phyloP scores from a whole-genome alignment of 2,329 filamentous ascomycete genomes.

The Stagonosporopsis vannaccii region DNA sequence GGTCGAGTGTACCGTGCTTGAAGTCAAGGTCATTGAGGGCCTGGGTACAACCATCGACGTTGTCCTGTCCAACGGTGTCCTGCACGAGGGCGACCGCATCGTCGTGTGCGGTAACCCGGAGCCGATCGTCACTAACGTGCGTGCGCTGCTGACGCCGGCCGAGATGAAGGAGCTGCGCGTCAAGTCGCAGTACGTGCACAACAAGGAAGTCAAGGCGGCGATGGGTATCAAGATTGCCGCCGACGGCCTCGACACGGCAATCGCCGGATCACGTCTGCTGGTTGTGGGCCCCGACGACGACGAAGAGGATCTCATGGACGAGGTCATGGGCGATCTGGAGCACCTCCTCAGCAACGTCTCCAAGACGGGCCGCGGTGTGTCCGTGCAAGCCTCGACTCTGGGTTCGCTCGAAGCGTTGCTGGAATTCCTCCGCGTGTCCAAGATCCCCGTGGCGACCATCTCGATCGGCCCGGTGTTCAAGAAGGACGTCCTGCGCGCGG shows the following conservation, averaged over 20 bases:
- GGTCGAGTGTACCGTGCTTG: conserved; percentile 95
- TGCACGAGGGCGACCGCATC: conserved; percentile 92
- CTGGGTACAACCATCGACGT: conserved; percentile 99
- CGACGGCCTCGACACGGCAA: conserved; percentile 92
- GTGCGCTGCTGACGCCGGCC: conserved; percentile 90
- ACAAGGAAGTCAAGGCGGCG: conserved; percentile 98
- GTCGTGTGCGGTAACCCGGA: conserved; percentile 97
- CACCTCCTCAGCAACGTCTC: conserved; percentile 90
- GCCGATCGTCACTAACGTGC: conserved; percentile 91
- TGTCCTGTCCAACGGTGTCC: conserved; percentile 92
- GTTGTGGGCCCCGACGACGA: conserved; percentile 96
- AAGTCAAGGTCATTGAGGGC: conserved; percentile 99
- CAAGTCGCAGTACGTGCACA: conserved; percentile 96
- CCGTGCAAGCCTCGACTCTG: conserved; percentile 94
- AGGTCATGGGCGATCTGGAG: conserved; percentile 94
- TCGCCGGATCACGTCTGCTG: conserved; percentile 92
- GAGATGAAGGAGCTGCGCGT: conserved; percentile 93
- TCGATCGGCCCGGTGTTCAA: conserved; percentile 98
- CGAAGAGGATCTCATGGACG: conserved; percentile 94
- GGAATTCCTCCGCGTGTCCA: conserved; percentile 93
- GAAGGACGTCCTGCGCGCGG: conserved; percentile 92
- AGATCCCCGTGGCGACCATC: conserved; percentile 97
- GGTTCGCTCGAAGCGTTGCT: conserved; percentile 95
- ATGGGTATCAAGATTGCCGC: conserved; percentile 99
- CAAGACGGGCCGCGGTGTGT: conserved; percentile 92